Evolutionary conservation across 495 filamentous ascomycete species (phyloP).

Genomic region (Rostrohypoxylon terebratum): DNA sequence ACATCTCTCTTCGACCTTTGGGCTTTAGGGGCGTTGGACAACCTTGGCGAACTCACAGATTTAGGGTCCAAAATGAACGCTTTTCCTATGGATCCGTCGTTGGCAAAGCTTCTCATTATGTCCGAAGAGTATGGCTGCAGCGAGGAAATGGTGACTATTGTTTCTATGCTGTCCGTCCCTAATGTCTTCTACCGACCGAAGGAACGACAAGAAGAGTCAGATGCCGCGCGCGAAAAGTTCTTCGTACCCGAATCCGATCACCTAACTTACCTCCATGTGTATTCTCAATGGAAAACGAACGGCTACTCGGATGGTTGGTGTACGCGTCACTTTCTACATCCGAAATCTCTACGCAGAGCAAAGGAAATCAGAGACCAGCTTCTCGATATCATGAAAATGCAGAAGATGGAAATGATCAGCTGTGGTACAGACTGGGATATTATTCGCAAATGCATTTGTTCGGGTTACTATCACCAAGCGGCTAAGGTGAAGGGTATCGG

Average conservation of each 20-base stretch:
- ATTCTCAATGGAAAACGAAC: conserved; percentile 93
- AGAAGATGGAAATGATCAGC: conserved; percentile 87
- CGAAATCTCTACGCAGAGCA: conserved; percentile 88
- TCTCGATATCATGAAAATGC: conserved; percentile 91
- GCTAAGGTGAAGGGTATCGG: conserved; percentile 96
- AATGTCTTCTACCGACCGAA: conserved; percentile 98
- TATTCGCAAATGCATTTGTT: conserved; percentile 96
- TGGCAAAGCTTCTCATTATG: conserved; percentile 94
- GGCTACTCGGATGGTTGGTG: conserved; percentile 94
- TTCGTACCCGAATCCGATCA: conserved; percentile 98
- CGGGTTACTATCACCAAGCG: conserved; percentile 98
- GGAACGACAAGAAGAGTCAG: conserved; percentile 96
- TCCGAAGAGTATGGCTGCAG: conserved; percentile 87
- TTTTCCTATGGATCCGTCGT: conserved; percentile 95
- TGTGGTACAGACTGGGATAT: conserved; percentile 98
- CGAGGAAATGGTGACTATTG: conserved; percentile 98
- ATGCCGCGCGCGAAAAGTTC: conserved; percentile 97
- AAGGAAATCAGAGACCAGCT: conserved; percentile 96
- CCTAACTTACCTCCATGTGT: conserved; percentile 94
- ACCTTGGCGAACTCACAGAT: conserved; percentile 89
- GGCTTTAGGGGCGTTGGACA: conserved; percentile 93
- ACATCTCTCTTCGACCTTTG: conserved; percentile 98
- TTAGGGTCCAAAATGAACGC: conserved; percentile 94
- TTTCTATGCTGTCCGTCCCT: conserved; percentile 97
- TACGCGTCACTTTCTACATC: conserved; percentile 88